These are phyloP conservation scores for Dalbergia cochinchinensis DNA, from an alignment of 306 rosid species.

Conservation along the genomic window DNA sequence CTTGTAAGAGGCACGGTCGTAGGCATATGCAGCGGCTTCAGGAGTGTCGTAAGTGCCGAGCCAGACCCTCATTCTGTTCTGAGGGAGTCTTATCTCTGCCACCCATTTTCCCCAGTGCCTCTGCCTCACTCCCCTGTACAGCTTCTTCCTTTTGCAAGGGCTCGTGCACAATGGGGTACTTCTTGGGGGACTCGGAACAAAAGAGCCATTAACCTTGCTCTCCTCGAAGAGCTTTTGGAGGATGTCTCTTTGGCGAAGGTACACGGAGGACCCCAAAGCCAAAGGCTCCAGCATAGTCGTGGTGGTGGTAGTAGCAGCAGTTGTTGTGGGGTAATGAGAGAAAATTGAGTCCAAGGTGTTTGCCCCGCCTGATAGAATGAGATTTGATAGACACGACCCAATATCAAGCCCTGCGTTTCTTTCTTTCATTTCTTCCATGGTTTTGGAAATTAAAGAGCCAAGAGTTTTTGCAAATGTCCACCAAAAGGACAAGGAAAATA, in stretches of 20 bases:
- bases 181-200: no score
- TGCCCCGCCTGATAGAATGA: slow-evolving; percentile 66
- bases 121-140: slow-evolving; percentile 98
- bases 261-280: slow-evolving; percentile 80
- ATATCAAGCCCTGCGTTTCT: slow-evolving; percentile 47
- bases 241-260: slow-evolving; percentile 77
- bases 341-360: slow-evolving; percentile 93
- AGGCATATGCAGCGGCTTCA: slow-evolving; percentile 97
- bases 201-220: slow-evolving; percentile 39
- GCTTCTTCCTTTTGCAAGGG: slow-evolving; percentile 64
- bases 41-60: slow-evolving; percentile 92
- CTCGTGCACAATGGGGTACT: not conserved
- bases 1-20: slow-evolving; percentile 92
- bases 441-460: slow-evolving; percentile 18
- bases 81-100: slow-evolving; percentile 94
- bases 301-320: not conserved
- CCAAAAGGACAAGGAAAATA: no score
- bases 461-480: no score
- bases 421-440: slow-evolving; percentile 56
- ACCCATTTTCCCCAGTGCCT: slow-evolving; percentile 99
- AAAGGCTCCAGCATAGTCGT: slow-evolving; percentile 44
- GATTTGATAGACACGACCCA: slow-evolving; percentile 67
- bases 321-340: slow-evolving; percentile 55
- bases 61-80: slow-evolving; percentile 97
- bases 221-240: slow-evolving; percentile 71